Evolutionary conservation across 257 asterid genomes (phyloP), one percentile per base, ranked within the genome.

Genomic region (Rhazya stricta): DNA sequence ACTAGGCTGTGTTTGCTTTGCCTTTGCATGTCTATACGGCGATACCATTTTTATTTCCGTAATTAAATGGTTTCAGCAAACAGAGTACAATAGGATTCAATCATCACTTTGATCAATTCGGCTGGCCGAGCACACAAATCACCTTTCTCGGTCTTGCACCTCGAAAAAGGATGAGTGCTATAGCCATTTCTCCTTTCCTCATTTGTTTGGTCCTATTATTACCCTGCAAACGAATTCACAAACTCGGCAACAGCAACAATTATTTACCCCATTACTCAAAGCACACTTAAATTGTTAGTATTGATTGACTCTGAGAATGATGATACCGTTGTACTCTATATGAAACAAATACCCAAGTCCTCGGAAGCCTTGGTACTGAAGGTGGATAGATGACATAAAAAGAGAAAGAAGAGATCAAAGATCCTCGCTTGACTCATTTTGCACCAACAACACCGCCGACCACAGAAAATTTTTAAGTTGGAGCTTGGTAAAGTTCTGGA

Each of bases 11-110:
- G 58, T 54, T 37, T 42, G 43, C 58, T 73, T 15, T 19, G 16
- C 36, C 32, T 0, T n/a, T n/a, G 16, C 11, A 57, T 25, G 65
- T 9, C 36, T 29, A n/a, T 27, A 9, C 4, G n/a, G n/a, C n/a
- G n/a, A n/a, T n/a, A n/a, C n/a, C n/a, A n/a, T 9, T 2, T 11
- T 9, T 57, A 9, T 32, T 30, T 32, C 46, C 45, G 39, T 34
- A 34, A 34, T 18, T 63, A 34, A 34, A 41, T 45, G 63, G 78
- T n/a, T 62, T 68, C 43, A 32, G 19, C 72, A 42, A 27, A 18
- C 71, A n/a, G 56, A 43, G 7, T 58, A 63, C 32, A 34, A 72
- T 51, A 48, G 73, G 66, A 56, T 46, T 57, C 12, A 39, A 69
- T 30, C 67, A 32, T 37, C 30, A 65, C 7, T 2, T 16, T 3